Evolutionary conservation across 2,329 filamentous ascomycete species (phyloP).

Genomic region (Microascus cirrosus): DNA sequence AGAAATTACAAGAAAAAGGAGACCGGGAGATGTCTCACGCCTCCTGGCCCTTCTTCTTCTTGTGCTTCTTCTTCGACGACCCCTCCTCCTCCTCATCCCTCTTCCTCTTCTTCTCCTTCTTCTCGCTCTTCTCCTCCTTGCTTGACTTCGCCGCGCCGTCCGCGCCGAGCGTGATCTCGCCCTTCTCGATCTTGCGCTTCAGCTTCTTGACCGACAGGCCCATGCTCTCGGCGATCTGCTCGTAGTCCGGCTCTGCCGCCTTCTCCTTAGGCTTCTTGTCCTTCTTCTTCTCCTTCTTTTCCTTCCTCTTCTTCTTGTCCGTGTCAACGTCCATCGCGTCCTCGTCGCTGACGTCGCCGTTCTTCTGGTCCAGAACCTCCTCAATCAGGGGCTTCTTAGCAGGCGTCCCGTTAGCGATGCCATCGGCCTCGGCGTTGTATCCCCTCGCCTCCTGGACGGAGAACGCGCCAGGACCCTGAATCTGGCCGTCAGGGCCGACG

Average conservation of each 20-base stretch:
- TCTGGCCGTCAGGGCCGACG: slow-evolving; percentile 63
- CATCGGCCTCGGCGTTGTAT: slow-evolving; percentile 92
- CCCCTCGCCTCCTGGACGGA: slow-evolving; percentile 85
- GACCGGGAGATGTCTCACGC: background rate
- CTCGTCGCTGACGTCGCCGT: slow-evolving; percentile 15
- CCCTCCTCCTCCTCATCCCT: slow-evolving; percentile 3
- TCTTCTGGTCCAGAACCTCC: slow-evolving; percentile 21
- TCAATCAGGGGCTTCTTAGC: slow-evolving; percentile 31
- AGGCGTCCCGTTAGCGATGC: slow-evolving; percentile 39
- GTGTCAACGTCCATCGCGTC: slow-evolving; percentile 24
- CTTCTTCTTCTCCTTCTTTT: slow-evolving; percentile 31
- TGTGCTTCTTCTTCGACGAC: slow-evolving; percentile 48
- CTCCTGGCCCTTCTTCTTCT: slow-evolving; percentile 29
- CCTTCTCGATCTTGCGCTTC: slow-evolving; percentile 66
- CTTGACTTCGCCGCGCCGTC: slow-evolving; percentile 56
- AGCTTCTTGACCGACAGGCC: slow-evolving; percentile 67
- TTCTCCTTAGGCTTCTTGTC: slow-evolving; percentile 24
- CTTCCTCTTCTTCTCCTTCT: slow-evolving; percentile 45
- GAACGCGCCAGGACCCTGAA: slow-evolving; percentile 60
- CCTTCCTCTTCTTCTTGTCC: slow-evolving; percentile 25
- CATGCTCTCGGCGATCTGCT: slow-evolving; percentile 51
- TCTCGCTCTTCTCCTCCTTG: slow-evolving; percentile 49
- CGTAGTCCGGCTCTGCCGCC: slow-evolving; percentile 44
- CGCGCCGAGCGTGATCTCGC: slow-evolving; percentile 55
- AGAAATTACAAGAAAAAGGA: background rate